Evolutionary conservation across 176 grass and related monocot species (phyloP), one percentile per base, ranked within the genome.

Genomic region (Luzula sylvatica): DNA sequence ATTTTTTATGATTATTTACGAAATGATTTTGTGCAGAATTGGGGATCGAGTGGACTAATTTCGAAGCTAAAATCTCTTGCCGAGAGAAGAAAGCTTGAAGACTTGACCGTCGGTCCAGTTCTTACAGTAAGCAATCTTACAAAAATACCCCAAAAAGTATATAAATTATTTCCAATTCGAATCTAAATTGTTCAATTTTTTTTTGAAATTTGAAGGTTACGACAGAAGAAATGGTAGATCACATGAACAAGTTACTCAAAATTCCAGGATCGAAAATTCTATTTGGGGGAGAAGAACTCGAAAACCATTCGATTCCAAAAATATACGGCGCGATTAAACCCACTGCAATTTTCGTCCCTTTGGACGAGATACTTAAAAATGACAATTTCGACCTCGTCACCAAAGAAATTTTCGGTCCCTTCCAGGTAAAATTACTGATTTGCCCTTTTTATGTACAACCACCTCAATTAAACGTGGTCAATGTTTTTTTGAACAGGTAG

Each of bases 31-130:
- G 45, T 86, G 65, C 77, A 98, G 92, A 98, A 98, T 38, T 98
- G 85, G 85, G 67, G 61, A 39, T 82, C 92, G 42, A 86, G 65
- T 69, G 81, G 76, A 12, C 60, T 96, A 35, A 61, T 96, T 71
- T 69, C 76, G 50, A 96, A 96, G 74, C 75, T 96, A 81, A 80
- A 80, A 54, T 48, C 11, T 65, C 81, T 83, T 68, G 87, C 92
- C 65, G 78, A 67, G 42, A 74, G 85, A 66, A 86, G 85, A 51
- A 96, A 86, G 29, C 74, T 96, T 32, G 71, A 90, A 75, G 92
- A 90, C 69, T 83, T 96, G 76, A 96, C 92, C 20, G 40, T 96
- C 58, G 92, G 92, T 18, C 85, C 92, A 29, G 92, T 90, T 61
- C 80, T 90, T 60, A 96, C 85, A 22, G 92, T 96, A 72, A 86